Conservation (phyloP, 371 early-diverging fungal genomes). For the Mucor mucedo region DNA sequence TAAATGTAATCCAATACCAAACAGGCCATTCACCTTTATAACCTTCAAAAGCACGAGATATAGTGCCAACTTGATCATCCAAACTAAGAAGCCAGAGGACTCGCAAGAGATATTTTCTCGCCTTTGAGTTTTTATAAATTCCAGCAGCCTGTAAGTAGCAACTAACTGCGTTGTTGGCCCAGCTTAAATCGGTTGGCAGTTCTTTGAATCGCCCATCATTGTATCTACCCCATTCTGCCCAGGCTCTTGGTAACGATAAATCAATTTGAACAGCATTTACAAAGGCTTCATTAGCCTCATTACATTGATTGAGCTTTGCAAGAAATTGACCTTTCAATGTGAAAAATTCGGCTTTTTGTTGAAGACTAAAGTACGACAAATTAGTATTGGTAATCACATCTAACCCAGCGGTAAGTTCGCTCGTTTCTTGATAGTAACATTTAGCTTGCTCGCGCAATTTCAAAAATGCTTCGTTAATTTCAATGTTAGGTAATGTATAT, state of each 20-base stretch:
- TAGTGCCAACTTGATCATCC: conserved; percentile 80
- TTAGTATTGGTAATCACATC: conserved; percentile 99
- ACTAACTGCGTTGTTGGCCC: conserved; percentile 92
- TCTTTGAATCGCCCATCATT: conserved; percentile 89
- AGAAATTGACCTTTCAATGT: conserved; percentile 95
- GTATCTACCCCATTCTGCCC: conserved; percentile 98
- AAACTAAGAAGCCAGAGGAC: conserved; percentile 92
- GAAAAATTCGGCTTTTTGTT: conserved; percentile 97
- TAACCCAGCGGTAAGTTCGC: conserved; percentile 89
- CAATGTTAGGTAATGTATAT: conserved; percentile 99
- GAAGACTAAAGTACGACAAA: conserved; percentile 88
- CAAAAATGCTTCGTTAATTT: conserved; percentile 97
- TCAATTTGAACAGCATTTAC: conserved; percentile 94
- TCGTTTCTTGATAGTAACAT: conserved; percentile 87
- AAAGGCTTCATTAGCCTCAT: conserved; percentile 95
- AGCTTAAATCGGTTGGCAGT: conserved; percentile 79
- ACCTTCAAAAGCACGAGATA: conserved; percentile 83
- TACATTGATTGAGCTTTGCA: conserved; percentile 80
- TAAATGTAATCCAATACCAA: conserved; percentile 98
- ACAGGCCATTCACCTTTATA: conserved; percentile 91
- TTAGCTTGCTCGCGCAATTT: conserved; percentile 99
- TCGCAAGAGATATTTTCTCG: conserved; percentile 93
- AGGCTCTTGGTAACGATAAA: conserved; percentile 85
- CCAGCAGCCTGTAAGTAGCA: conserved; percentile 97
- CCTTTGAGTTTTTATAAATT: conserved; percentile 82